Evolutionary conservation across 768 basidiomycete species (phyloP).

Genomic region (Serendipita vermifera): DNA sequence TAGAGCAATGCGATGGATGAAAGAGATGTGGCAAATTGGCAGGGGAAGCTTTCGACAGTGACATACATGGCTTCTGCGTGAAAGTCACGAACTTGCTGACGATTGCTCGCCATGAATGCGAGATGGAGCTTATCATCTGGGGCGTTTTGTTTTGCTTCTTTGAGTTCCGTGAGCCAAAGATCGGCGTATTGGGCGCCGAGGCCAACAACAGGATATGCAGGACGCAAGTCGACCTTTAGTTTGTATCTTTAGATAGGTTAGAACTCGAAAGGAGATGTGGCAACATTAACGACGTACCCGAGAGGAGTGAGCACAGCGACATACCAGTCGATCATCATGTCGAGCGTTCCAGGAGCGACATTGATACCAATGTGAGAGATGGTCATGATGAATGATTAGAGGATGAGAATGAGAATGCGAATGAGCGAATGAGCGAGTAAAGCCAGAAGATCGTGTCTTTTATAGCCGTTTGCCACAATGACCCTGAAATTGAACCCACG

Average conservation of each 20-base stretch:
- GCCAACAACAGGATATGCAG: not conserved
- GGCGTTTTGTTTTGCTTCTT: not conserved
- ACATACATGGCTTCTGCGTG: constrained; percentile 1
- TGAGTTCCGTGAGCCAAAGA: not conserved
- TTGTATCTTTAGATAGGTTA: not conserved
- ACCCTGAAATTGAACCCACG: too few species aligned
- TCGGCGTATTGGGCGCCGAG: not conserved
- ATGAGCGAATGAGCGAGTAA: too few species aligned
- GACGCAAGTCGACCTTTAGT: not conserved
- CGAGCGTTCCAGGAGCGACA: not conserved
- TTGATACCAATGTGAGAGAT: not conserved
- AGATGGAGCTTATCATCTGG: not conserved
- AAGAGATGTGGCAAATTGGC: not conserved
- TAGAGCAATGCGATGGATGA: not conserved
- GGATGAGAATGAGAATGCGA: too few species aligned
- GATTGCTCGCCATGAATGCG: not conserved
- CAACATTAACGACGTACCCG: constrained; percentile 3
- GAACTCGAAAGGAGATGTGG: too few species aligned
- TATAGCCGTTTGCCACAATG: too few species aligned
- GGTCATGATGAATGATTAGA: not conserved
- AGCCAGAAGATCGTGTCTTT: too few species aligned
- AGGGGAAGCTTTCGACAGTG: not conserved
- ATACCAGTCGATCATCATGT: constrained; percentile 1
- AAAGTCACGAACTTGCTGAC: constrained; percentile 1
- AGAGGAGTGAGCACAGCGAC: not conserved